Evolutionary conservation across 2,329 filamentous ascomycete species (phyloP), one percentile per base, ranked within the genome.

Genomic region (Biscogniauxia marginata): DNA sequence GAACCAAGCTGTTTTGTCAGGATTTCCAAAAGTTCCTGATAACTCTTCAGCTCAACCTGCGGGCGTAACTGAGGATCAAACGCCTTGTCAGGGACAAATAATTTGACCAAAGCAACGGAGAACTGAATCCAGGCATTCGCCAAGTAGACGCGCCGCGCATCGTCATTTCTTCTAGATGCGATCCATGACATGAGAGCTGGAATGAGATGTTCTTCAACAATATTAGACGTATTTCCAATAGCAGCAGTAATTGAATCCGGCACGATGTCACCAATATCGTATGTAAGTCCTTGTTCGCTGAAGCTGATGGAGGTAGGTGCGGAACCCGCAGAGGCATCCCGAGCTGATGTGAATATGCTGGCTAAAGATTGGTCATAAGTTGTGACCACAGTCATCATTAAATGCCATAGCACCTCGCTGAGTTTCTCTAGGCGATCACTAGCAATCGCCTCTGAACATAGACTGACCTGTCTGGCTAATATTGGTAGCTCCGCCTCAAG

Each of bases 81-180:
- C 3, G 89, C 83, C 63, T 88, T 87, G 71, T 96, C 88, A 0
- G 96, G 93, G 2, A 98, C 86, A 67, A 93, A 97, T 2, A 97
- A 79, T 59, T 84, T 83, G 49, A 98, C 78, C 43, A 88, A 84
- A 16, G 87, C 87, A 19, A 93, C 74, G 1, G 90, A 88, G 58
- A 96, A 86, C 50, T 88, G 80, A 23, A 92, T 80, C 85, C 93
- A 95, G 4, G 89, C 87, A 20, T 88, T 73, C 19, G 84, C 81
- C 19, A 79, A 74, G 50, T 73, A 71, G 1, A 66, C 63, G 16
- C 64, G 63, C 49, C 70, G 63, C 4, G 51, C 52, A 7, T 46
- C 52, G n/a, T 56, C 57, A 1, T 65, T 61, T 49, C 65, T 66
- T 30, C 65, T 67, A 8, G 74, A 71, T 5, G 73, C 71, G 20